Percentiles rank a stretch among this genome's conserved stretches.
phyloP scores from a whole-genome alignment of 2,329 filamentous ascomycete genomes.

The Massarina eburnea region DNA sequence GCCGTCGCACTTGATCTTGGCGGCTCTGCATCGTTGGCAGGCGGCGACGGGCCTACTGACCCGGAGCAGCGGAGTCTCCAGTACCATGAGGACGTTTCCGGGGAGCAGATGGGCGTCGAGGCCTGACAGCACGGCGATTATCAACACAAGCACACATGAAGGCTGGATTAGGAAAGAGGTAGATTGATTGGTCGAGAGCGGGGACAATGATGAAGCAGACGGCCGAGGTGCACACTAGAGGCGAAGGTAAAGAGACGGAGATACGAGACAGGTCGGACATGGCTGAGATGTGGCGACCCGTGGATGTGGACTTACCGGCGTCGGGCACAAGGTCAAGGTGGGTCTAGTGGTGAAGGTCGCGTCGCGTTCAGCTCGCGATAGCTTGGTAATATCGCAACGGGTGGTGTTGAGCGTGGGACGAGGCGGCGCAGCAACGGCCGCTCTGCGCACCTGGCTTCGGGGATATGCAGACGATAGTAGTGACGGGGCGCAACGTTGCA shows the following conservation, averaged over 20 bases:
- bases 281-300: conserved; percentile 1
- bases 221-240: conserved; percentile 12
- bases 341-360: conserved; percentile 22
- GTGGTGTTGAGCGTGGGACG: too few relatives aligned
- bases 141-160: conserved; percentile 11
- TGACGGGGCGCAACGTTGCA: too few relatives aligned
- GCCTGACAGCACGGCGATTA: conserved; percentile 15
- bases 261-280: conserved; percentile 2
- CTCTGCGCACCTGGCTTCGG: too few relatives aligned
- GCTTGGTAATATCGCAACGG: too few relatives aligned
- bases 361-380: too few relatives aligned
- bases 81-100: conserved; percentile 43
- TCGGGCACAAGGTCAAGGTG: conserved; percentile 13
- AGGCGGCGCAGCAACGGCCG: too few relatives aligned
- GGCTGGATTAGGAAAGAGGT: conserved; percentile 8
- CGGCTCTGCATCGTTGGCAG: conserved; percentile 79
- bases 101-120: conserved; percentile 10
- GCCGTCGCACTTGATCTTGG: conserved; percentile 98
- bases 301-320: conserved; percentile 22
- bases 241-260: not conserved
- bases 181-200: not conserved
- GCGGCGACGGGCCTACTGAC: conserved; percentile 79
- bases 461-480: too few relatives aligned
- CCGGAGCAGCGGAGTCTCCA: conserved; percentile 63
- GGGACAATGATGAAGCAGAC: conserved; percentile 4